These are phyloP conservation scores for Xylaria intraflava DNA, from an alignment of 495 filamentous ascomycete species.

Conservation along the genomic window DNA sequence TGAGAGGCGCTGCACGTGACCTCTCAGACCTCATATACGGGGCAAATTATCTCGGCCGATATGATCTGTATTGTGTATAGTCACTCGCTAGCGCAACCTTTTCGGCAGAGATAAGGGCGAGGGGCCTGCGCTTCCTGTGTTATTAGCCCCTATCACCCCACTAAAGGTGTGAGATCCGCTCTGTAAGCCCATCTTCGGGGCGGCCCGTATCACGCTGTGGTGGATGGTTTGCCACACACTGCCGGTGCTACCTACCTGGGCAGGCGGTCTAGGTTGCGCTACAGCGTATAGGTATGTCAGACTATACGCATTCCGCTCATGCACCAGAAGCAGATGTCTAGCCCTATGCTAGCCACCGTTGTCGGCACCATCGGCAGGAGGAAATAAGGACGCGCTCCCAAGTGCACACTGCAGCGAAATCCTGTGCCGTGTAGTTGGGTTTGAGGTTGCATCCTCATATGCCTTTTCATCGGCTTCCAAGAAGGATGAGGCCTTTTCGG, in stretches of 20 bases:
- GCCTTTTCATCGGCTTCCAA: not conserved
- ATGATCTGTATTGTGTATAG: not conserved
- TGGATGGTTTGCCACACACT: not conserved
- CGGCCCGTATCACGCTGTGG: too few species aligned
- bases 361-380: not conserved
- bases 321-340: too few species aligned
- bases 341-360: not conserved
- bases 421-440: slow-evolving; percentile 3
- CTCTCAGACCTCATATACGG: not conserved
- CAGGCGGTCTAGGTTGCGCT: too few species aligned
- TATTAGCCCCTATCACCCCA: too few species aligned
- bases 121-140: too few species aligned
- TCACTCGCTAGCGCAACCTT: too few species aligned
- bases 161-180: too few species aligned
- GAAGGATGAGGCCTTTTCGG: not conserved
- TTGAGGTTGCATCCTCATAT: slow-evolving; percentile 1
- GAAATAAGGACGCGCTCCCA: too few species aligned
- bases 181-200: not conserved
- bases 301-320: too few species aligned
- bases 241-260: too few species aligned
- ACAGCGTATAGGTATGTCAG: too few species aligned
- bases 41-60: slow-evolving; percentile 1
- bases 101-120: not conserved
- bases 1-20: not conserved
- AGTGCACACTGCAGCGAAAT: not conserved